phyloP scores from a whole-genome alignment of 2,329 filamentous ascomycete species.

The Fusarium xylarioides region DNA sequence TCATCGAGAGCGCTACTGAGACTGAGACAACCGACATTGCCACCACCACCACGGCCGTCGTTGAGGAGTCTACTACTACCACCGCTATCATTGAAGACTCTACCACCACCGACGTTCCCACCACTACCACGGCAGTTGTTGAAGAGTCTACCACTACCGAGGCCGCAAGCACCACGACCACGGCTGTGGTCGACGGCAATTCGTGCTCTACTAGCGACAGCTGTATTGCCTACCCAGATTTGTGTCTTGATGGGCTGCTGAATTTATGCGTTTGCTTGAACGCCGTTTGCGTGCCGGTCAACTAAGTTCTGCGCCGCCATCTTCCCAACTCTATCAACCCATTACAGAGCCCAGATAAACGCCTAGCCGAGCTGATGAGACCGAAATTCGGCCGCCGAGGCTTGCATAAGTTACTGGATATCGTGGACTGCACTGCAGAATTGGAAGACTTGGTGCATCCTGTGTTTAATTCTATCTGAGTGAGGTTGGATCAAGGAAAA shows the following conservation, averaged over 20 bases:
- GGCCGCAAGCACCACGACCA: neutral
- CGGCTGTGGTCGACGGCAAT: fast-evolving
- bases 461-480: neutral
- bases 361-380: too few relatives aligned
- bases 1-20: neutral
- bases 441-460: neutral
- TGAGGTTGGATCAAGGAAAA: too few relatives aligned
- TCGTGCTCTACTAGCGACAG: neutral
- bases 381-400: too few relatives aligned
- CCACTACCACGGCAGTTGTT: neutral
- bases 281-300: neutral
- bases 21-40: neutral
- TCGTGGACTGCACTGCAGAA: too few relatives aligned
- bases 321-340: too few relatives aligned
- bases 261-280: neutral
- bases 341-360: too few relatives aligned
- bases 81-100: neutral
- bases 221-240: neutral
- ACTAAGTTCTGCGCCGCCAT: neutral
- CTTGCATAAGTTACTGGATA: fast-evolving
- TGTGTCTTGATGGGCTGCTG: neutral
- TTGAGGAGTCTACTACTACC: neutral
- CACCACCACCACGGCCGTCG: neutral
- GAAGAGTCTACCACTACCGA: neutral
- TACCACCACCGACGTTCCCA: neutral